Evolutionary conservation across 306 rosid genomes (phyloP).

Genomic region (Fagus sylvatica): DNA sequence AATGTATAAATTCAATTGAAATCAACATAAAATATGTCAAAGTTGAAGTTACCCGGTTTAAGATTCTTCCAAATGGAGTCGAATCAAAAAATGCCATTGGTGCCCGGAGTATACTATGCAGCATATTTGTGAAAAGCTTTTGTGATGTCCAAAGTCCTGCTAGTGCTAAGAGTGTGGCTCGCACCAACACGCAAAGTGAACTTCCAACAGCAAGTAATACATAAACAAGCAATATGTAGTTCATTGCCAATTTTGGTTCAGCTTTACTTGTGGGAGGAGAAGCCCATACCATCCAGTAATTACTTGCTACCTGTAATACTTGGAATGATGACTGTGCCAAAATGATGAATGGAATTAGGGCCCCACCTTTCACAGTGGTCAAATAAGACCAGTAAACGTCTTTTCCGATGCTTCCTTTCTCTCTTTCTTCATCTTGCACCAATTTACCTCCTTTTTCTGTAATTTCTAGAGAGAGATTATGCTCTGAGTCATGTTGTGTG

Average conservation of each 20-base stretch:
- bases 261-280: slow-evolving; percentile 69
- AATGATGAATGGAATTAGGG: slow-evolving; percentile 69
- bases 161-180: slow-evolving; percentile 59
- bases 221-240: slow-evolving; percentile 57
- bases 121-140: slow-evolving; percentile 70
- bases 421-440: slow-evolving; percentile 93
- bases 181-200: slow-evolving; percentile 61
- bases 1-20: slow-evolving; percentile 4
- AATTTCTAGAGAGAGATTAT: slow-evolving; percentile 54
- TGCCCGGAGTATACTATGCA: slow-evolving; percentile 68
- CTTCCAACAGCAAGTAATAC: slow-evolving; percentile 68
- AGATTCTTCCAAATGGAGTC: slow-evolving; percentile 96
- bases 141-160: slow-evolving; percentile 83
- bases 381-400: slow-evolving; percentile 79
- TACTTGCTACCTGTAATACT: slow-evolving; percentile 81
- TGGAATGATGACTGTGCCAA: slow-evolving; percentile 89
- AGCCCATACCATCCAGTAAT: slow-evolving; percentile 99
- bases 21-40: not conserved
- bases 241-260: slow-evolving; percentile 50
- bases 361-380: slow-evolving; percentile 73
- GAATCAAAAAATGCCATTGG: slow-evolving; percentile 97
- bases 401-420: slow-evolving; percentile 89
- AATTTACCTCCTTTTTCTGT: slow-evolving; percentile 68
- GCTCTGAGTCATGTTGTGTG: slow-evolving; percentile 48
- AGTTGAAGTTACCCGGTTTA: slow-evolving; percentile 67